phyloP scores from a whole-genome alignment of 805 yeast species.

The Saccharomycodes ludwigii region DNA sequence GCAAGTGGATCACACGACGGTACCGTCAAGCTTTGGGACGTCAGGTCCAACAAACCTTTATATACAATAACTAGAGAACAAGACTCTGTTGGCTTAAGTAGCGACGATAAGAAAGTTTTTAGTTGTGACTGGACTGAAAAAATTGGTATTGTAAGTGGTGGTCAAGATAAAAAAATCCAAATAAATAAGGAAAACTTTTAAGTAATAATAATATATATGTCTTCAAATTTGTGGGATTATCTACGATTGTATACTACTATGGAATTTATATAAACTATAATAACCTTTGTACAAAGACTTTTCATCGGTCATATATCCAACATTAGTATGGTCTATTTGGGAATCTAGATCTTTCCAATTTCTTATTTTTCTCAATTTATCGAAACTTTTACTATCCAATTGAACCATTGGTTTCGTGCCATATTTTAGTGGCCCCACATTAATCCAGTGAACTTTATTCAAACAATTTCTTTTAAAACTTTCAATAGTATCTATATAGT shows the following conservation, averaged over 20 bases:
- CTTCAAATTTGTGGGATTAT: background rate
- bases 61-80: constrained; percentile 73
- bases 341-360: constrained; percentile 48
- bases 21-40: constrained; percentile 89
- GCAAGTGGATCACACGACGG: constrained; percentile 95
- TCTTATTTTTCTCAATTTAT: constrained; percentile 33
- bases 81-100: constrained; percentile 28
- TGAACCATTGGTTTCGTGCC: constrained; percentile 77
- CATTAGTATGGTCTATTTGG: constrained; percentile 17
- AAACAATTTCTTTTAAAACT: constrained; percentile 24
- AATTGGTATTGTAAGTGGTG: constrained; percentile 78
- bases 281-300: constrained; percentile 67
- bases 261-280: constrained; percentile 45
- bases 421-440: constrained; percentile 85
- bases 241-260: constrained; percentile 7
- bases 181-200: constrained; percentile 37
- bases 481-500: constrained; percentile 57
- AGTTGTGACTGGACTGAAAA: constrained; percentile 74
- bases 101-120: constrained; percentile 53
- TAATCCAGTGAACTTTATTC: constrained; percentile 64
- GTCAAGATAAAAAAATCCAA: constrained; percentile 87
- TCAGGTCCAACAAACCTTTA: constrained; percentile 71
- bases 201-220: background rate
- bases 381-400: constrained; percentile 58
- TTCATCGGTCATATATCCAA: constrained; percentile 46